These are phyloP conservation scores for Eremothecium gossypii DNA, from an alignment of 1,139 yeast genomes.

Conservation along the genomic window DNA sequence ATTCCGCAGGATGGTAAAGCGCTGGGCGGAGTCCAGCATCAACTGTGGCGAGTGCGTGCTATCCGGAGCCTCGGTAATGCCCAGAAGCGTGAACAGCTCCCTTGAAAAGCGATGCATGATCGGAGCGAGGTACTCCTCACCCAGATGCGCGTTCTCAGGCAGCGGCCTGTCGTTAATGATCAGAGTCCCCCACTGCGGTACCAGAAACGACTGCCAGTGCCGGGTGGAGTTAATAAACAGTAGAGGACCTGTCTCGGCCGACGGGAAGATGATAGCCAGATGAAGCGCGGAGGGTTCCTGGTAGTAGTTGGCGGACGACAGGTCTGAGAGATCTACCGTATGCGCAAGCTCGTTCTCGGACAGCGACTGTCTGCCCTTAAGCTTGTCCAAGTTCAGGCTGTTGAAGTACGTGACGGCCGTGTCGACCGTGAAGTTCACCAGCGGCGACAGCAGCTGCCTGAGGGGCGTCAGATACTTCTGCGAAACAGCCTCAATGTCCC, in stretches of 20 bases:
- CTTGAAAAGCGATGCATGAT: constrained; percentile 62
- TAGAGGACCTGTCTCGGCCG: constrained; percentile 16
- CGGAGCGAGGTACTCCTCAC: constrained; percentile 43
- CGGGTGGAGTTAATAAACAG: constrained; percentile 29
- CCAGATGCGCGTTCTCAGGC: constrained; percentile 29
- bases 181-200: constrained; percentile 90
- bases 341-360: constrained; percentile 30
- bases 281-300: constrained; percentile 22
- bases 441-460: constrained; percentile 37
- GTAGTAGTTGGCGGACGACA: constrained; percentile 26
- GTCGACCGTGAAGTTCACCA: constrained; percentile 66
- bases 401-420: constrained; percentile 67
- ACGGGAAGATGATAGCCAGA: constrained; percentile 27
- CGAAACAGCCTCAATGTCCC: constrained; percentile 47
- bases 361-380: constrained; percentile 35
- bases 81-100: constrained; percentile 65
- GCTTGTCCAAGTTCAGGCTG: constrained; percentile 32
- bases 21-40: constrained; percentile 57
- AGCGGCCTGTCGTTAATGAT: constrained; percentile 40
- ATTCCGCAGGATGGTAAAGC: constrained; percentile 47
- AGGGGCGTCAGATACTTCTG: constrained; percentile 39
- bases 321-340: constrained; percentile 32
- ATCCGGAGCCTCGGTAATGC: constrained; percentile 45
- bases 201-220: constrained; percentile 55
- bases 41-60: constrained; percentile 34